Evolutionary conservation across 257 asterid genomes (phyloP), one percentile per base, ranked within the genome.

Genomic region (Linaria vulgaris): DNA sequence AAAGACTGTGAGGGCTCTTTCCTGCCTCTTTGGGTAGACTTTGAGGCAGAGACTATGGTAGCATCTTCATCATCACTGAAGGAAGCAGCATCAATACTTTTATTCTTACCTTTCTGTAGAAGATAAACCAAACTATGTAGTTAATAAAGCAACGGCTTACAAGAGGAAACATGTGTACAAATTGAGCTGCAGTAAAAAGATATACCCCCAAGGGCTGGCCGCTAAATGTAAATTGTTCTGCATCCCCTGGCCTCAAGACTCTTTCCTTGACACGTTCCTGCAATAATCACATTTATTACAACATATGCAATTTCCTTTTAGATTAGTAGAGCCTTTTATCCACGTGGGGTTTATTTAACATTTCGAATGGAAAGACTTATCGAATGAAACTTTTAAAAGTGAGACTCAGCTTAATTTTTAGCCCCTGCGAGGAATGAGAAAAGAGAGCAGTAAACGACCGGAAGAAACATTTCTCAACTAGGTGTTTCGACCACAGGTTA

Each of bases 1-100:
- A 82, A 82, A 66, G 87, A 72, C 67, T 82, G 87, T 53, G 90
- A 83, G 4, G 75, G 67, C 24, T 76, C 92, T 79, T 82, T 84
- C 78, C 70, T 75, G 56, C 96, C 85, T 76, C 74, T 84, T 67
- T 72, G 74, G 61, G 83, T 72, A 51, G 85, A 71, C 73, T 68
- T 85, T 69, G 94, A 70, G 51, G 84, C 85, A 37, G 95, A 53
- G 67, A 77, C 63, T 43, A 19, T n/a, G 56, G 76, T 68, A 49
- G 81, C 72, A 62, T 83, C 94, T 76, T 92, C 97, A 69, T 88
- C 95, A n/a, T 88, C 98, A 69, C 95, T 86, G 74, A 86, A 91
- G 62, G 92, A 70, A 80, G 75, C 83, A 23, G 86, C 77, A 67
- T 74, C 77, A 67, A 73, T 70, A 69, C 72, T 75, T 70, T 17